Percentiles rank a stretch among this genome's conserved stretches.
Conservation (phyloP, 202 grass and related monocot genomes). For the Elaeis oleifera region DNA sequence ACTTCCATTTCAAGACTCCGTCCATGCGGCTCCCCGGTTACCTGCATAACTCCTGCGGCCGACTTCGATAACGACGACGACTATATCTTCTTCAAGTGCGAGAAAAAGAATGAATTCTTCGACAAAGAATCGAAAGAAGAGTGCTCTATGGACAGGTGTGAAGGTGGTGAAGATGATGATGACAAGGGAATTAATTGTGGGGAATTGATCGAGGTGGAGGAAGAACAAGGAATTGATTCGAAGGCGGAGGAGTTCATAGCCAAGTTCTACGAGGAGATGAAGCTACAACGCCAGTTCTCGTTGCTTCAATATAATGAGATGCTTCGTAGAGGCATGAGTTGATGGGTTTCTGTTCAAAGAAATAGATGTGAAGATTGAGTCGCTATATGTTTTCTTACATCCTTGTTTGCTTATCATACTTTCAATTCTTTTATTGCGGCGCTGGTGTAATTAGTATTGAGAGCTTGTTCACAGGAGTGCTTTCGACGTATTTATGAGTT, state of each 20-base stretch:
- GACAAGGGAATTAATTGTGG: background rate
- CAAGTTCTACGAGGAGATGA: conserved; percentile 76
- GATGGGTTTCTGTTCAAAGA: background rate
- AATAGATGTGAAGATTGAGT: no score
- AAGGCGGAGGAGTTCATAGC: conserved; percentile 88
- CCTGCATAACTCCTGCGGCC: conserved; percentile 46
- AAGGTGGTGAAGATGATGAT: background rate
- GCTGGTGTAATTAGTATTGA: no score
- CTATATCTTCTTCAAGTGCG: conserved; percentile 32
- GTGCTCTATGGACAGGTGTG: background rate
- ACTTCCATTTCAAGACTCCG: conserved; percentile 62
- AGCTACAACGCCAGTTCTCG: conserved; percentile 71
- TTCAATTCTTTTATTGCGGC: no score
- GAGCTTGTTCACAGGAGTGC: no score
- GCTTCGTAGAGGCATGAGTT: conserved; percentile 53
- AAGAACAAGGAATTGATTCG: conserved; percentile 47
- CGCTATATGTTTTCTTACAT: no score
- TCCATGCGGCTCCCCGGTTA: conserved; percentile 52
- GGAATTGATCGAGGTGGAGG: background rate
- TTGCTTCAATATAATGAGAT: conserved; percentile 65
- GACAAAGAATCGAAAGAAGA: background rate
- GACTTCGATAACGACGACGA: conserved; percentile 28
- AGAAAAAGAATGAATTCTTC: background rate
- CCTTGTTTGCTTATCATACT: no score
- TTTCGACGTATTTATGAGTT: no score